A percentile compares a stretch with the other conserved stretches of the same genome.
Conservation (phyloP, 768 basidiomycete species). For the Vararia minispora region DNA sequence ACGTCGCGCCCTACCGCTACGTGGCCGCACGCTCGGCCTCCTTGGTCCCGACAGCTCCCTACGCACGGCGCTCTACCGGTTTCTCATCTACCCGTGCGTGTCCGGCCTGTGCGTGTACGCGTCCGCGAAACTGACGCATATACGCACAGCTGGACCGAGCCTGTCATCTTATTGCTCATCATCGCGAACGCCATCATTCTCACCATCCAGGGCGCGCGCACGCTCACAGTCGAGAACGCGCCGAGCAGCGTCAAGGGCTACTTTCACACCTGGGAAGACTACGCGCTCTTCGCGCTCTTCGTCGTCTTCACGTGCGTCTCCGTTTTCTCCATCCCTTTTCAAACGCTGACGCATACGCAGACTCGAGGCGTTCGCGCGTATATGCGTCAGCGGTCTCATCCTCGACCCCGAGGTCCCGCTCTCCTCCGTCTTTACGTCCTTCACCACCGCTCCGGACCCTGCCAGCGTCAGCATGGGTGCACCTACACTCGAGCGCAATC, state of each 20-base stretch:
- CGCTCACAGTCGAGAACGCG: constrained; percentile 30
- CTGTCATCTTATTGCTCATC: constrained; percentile 71
- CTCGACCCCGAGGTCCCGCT: constrained; percentile 70
- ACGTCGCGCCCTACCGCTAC: constrained; percentile 38
- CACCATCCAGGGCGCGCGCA: constrained; percentile 64
- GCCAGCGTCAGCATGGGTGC: constrained; percentile 15
- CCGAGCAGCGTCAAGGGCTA: constrained; percentile 50
- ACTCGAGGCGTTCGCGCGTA: constrained; percentile 78
- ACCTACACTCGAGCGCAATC: constrained; percentile 6
- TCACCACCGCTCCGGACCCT: constrained; percentile 22
- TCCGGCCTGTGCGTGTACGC: constrained; percentile 3
- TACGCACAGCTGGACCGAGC: constrained; percentile 69
- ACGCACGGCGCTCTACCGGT: constrained; percentile 50
- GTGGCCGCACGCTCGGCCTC: constrained; percentile 70
- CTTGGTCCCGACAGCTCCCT: constrained; percentile 60
- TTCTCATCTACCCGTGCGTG: constrained; percentile 64
- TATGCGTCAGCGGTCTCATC: constrained; percentile 81
- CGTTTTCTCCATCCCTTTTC: background rate
- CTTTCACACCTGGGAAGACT: constrained; percentile 87
- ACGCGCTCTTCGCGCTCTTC: constrained; percentile 74
- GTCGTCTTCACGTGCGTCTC: constrained; percentile 69
- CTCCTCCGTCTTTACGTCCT: constrained; percentile 34
- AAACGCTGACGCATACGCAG: constrained; percentile 26
- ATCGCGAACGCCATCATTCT: constrained; percentile 74
- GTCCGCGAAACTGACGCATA: background rate